Conservation (phyloP, 257 asterid species). For the Nicotiana paniculata region DNA sequence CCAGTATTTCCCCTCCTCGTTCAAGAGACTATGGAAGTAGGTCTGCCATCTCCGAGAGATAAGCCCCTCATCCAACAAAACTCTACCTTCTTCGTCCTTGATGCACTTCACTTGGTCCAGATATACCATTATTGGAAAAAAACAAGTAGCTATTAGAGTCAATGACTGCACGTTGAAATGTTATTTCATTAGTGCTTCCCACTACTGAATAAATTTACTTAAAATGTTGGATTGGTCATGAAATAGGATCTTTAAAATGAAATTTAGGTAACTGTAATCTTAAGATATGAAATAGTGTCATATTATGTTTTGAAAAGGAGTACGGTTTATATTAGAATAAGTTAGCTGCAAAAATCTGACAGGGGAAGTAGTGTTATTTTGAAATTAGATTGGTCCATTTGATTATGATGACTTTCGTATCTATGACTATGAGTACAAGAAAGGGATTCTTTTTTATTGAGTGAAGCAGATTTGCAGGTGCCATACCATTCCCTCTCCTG, state of each 20-base stretch:
- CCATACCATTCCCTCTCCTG: conserved; percentile 96
- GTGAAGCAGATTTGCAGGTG: conserved; percentile 47
- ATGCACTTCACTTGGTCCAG: not conserved
- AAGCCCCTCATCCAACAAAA: no score
- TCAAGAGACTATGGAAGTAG: no score
- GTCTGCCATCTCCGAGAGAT: no score
- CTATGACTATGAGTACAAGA: conserved; percentile 5
- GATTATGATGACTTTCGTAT: not conserved
- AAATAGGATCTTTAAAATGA: not conserved
- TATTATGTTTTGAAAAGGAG: not conserved
- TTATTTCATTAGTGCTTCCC: not conserved
- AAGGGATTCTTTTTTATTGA: conserved; percentile 10
- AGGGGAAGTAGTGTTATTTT: not conserved
- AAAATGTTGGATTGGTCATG: not conserved
- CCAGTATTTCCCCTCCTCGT: no score
- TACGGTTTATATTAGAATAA: not conserved
- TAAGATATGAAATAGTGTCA: not conserved
- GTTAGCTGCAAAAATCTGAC: not conserved
- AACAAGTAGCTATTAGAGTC: not conserved
- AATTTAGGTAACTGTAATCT: not conserved
- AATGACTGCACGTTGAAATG: not conserved
- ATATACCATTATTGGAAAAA: not conserved
- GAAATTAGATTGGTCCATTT: not conserved
- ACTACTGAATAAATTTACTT: not conserved
- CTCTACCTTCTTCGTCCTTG: no score